Percentiles rank a stretch among this genome's conserved stretches.
Evolutionary conservation across 495 filamentous ascomycete species (phyloP).

Genomic region (Aspergillus heteromorphus): DNA sequence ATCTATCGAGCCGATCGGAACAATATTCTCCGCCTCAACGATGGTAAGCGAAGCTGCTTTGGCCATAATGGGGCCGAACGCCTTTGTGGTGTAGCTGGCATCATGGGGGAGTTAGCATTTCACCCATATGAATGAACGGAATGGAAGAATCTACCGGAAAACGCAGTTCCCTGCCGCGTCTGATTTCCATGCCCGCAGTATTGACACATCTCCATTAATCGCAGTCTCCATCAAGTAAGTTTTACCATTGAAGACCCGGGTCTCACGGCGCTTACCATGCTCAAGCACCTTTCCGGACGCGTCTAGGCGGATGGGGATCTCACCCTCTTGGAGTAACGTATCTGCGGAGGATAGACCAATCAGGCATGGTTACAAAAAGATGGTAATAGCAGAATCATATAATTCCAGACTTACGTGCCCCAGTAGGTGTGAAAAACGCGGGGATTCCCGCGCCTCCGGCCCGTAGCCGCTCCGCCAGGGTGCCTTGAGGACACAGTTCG

Average conservation of each 20-base stretch:
- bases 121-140: not conserved
- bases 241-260: slow-evolving; percentile 79
- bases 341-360: slow-evolving; percentile 15
- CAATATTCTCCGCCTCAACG: slow-evolving; percentile 88
- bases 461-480: slow-evolving; percentile 77
- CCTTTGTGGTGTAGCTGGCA: slow-evolving; percentile 43
- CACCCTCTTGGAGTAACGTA: slow-evolving; percentile 78
- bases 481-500: slow-evolving; percentile 86
- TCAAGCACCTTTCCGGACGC: slow-evolving; percentile 65
- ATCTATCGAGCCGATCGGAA: slow-evolving; percentile 72
- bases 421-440: slow-evolving; percentile 87
- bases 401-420: slow-evolving; percentile 51
- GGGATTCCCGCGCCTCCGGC: slow-evolving; percentile 84
- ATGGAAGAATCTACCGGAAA: slow-evolving; percentile 59
- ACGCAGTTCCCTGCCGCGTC: slow-evolving; percentile 86
- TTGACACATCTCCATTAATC: slow-evolving; percentile 81
- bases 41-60: slow-evolving; percentile 83
- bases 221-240: slow-evolving; percentile 80
- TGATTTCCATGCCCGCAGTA: slow-evolving; percentile 81
- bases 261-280: slow-evolving; percentile 70
- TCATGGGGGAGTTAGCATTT: slow-evolving; percentile 2
- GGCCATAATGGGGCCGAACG: slow-evolving; percentile 84
- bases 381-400: not conserved
- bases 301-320: slow-evolving; percentile 74
- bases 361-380: not conserved